Evolutionary conservation across 2,329 filamentous ascomycete genomes (phyloP).

Genomic region (Moelleriella libera): DNA sequence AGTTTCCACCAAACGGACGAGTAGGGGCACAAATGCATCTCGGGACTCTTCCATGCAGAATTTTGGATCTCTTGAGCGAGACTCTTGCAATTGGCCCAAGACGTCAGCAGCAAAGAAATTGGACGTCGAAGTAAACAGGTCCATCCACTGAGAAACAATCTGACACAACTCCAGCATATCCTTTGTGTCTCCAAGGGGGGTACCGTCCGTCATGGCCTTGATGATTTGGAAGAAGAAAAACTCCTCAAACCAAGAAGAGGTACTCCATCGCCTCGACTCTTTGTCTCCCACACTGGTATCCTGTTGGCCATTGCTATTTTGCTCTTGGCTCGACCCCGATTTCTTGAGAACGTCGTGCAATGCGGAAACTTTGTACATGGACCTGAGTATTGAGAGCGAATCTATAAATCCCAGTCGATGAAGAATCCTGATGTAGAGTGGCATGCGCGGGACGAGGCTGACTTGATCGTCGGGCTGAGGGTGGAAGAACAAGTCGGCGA

Average conservation of each 20-base stretch:
- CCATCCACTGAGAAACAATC: conserved; percentile 44
- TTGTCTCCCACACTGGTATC: conserved; percentile 8
- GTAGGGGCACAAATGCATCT: conserved; percentile 48
- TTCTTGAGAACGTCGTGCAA: conserved; percentile 20
- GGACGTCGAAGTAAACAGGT: conserved; percentile 37
- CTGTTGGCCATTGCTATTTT: conserved; percentile 1
- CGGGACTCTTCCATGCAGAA: conserved; percentile 37
- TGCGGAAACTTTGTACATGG: conserved; percentile 43
- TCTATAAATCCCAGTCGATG: conserved; percentile 36
- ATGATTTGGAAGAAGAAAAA: conserved; percentile 87
- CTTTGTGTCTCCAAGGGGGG: conserved; percentile 27
- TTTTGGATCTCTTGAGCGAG: conserved; percentile 33
- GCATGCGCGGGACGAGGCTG: conserved; percentile 43
- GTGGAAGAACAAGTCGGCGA: conserved; percentile 45
- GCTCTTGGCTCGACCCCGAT: conserved; percentile 1
- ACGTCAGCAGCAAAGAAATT: conserved; percentile 33
- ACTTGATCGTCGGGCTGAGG: conserved; percentile 33
- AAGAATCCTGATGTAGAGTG: conserved; percentile 44
- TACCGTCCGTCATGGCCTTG: conserved; percentile 58
- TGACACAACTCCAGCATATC: conserved; percentile 36
- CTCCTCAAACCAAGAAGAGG: conserved; percentile 59
- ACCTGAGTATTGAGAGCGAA: conserved; percentile 37
- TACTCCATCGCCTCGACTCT: conserved; percentile 30
- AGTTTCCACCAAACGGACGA: conserved; percentile 49
- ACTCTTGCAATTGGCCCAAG: conserved; percentile 28